phyloP scores from a whole-genome alignment of 176 grass and related monocot species.

The Carex myosuroides region DNA sequence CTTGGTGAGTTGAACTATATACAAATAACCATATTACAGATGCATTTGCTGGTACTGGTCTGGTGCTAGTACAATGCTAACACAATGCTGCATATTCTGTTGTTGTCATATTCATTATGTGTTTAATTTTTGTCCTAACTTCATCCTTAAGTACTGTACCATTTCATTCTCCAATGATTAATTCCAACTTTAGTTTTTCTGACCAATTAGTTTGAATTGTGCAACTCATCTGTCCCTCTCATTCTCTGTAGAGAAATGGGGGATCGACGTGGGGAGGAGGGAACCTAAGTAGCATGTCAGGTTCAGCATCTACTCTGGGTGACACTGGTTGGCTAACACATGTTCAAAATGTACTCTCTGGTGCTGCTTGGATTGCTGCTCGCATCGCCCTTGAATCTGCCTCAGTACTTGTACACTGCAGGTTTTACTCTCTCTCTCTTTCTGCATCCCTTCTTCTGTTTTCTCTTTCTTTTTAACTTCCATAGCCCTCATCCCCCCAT shows the following conservation, averaged over 20 bases:
- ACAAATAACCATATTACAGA: background rate
- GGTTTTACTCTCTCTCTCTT: conserved; percentile 36
- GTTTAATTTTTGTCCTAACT: background rate
- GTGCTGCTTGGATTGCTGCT: conserved; percentile 98
- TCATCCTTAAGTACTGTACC: background rate
- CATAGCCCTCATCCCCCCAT: background rate
- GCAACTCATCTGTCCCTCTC: background rate
- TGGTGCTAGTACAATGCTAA: background rate
- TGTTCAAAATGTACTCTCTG: conserved; percentile 84
- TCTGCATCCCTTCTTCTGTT: conserved; percentile 8
- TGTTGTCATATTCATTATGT: background rate
- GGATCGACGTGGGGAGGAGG: conserved; percentile 95
- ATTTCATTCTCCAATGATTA: background rate
- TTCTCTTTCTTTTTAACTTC: background rate
- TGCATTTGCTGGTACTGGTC: background rate
- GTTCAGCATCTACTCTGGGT: conserved; percentile 76
- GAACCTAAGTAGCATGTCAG: conserved; percentile 93
- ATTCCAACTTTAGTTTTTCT: background rate
- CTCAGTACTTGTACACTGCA: conserved; percentile 97
- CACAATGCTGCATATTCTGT: background rate
- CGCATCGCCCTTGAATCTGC: conserved; percentile 69
- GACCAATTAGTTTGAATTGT: background rate
- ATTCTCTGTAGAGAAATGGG: conserved; percentile 60
- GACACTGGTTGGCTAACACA: conserved; percentile 86
- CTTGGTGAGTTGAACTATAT: conserved; percentile 33